phyloP scores from a whole-genome alignment of 768 basidiomycete species.

The Xerocomellus dryophilus region DNA sequence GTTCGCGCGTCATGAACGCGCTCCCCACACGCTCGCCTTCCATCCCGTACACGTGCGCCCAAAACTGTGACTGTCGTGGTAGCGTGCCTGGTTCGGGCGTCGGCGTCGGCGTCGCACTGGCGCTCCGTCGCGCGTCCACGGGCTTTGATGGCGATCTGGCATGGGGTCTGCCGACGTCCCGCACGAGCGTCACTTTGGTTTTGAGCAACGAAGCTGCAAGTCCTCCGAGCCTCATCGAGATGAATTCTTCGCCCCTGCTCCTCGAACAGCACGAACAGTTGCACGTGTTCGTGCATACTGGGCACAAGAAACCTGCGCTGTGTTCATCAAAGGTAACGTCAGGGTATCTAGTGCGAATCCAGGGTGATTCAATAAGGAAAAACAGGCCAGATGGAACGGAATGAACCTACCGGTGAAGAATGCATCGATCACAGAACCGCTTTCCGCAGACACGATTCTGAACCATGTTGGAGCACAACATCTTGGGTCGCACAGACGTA shows the following conservation, averaged over 20 bases:
- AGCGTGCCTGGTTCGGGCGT: constrained; percentile 1
- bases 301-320: constrained; percentile 39
- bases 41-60: constrained; percentile 35
- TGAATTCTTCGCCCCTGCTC: constrained; percentile 46
- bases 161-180: constrained; percentile 7
- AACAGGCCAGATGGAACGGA: not conserved
- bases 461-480: constrained; percentile 31
- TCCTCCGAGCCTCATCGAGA: constrained; percentile 31
- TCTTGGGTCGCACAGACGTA: constrained; percentile 29
- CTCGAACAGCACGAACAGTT: constrained; percentile 47
- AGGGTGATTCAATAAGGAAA: not conserved
- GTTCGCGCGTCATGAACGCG: constrained; percentile 22
- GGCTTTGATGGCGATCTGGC: not conserved
- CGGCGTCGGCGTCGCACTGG: not conserved
- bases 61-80: constrained; percentile 19
- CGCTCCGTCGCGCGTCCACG: not conserved
- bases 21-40: constrained; percentile 28
- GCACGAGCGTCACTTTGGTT: constrained; percentile 24
- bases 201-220: constrained; percentile 22
- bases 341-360: constrained; percentile 33
- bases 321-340: constrained; percentile 35
- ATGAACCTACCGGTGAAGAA: constrained; percentile 31
- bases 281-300: constrained; percentile 43
- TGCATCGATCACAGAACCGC: constrained; percentile 36
- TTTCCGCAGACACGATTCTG: constrained; percentile 28